These are phyloP conservation scores for Boletus rubropictus DNA, from an alignment of 768 basidiomycete genomes.

Conservation along the genomic window DNA sequence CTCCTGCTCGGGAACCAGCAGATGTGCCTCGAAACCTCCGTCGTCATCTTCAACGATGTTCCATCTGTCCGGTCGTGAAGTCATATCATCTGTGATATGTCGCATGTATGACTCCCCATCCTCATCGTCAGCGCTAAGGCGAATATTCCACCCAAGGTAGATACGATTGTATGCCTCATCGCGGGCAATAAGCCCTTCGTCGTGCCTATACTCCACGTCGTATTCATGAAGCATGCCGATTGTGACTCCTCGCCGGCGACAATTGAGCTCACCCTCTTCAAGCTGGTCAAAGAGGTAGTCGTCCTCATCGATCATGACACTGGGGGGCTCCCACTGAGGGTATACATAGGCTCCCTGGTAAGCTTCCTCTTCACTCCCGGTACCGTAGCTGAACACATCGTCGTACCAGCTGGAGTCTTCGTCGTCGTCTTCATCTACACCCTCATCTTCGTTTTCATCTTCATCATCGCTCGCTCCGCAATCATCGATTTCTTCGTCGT, in stretches of 20 bases:
- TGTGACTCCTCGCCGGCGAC: slow-evolving; percentile 58
- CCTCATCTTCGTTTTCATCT: slow-evolving; percentile 22
- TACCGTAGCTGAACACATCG: slow-evolving; percentile 34
- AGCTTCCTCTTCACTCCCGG: slow-evolving; percentile 31
- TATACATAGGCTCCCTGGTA: slow-evolving; percentile 39
- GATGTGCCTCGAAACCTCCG: slow-evolving; percentile 40
- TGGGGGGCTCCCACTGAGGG: slow-evolving; percentile 58
- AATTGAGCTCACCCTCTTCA: slow-evolving; percentile 31
- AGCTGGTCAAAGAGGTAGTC: slow-evolving; percentile 34
- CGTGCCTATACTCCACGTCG: slow-evolving; percentile 50
- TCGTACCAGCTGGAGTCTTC: slow-evolving; percentile 28
- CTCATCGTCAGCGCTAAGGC: slow-evolving; percentile 38
- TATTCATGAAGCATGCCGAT: slow-evolving; percentile 52
- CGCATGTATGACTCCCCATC: slow-evolving; percentile 38
- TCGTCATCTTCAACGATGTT: slow-evolving; percentile 29
- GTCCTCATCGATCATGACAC: slow-evolving; percentile 30
- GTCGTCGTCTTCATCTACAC: slow-evolving; percentile 28
- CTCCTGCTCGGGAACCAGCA: slow-evolving; percentile 34
- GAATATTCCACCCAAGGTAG: slow-evolving; percentile 67
- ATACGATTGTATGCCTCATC: slow-evolving; percentile 41
- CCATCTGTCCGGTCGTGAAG: slow-evolving; percentile 42
- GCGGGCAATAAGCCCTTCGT: slow-evolving; percentile 47
- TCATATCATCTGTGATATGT: slow-evolving; percentile 37
- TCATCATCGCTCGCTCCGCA: slow-evolving; percentile 23
- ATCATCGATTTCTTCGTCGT: slow-evolving; percentile 39